phyloP scores from a whole-genome alignment of 179 eudicot genomes.

The Silene coronaria region DNA sequence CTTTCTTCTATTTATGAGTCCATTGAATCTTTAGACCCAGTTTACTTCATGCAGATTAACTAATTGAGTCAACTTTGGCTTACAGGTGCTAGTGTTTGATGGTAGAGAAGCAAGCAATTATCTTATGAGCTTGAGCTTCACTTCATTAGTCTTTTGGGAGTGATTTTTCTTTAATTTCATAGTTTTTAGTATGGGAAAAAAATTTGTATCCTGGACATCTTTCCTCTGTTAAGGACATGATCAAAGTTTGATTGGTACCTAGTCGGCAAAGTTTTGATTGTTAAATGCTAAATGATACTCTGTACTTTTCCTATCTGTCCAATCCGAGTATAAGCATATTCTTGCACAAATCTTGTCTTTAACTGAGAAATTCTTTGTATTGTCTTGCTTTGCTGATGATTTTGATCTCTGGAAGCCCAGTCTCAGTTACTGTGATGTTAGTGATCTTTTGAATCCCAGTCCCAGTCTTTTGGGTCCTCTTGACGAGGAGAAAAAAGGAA shows the following conservation, averaged over 20 bases:
- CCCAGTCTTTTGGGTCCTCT: too few species aligned
- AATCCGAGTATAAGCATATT: neutral
- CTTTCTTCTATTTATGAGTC: neutral
- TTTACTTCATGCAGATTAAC: neutral
- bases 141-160: neutral
- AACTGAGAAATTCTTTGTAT: too few species aligned
- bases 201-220: neutral
- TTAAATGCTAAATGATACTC: neutral
- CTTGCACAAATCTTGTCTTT: neutral
- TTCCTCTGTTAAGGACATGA: neutral
- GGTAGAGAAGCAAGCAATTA: slow-evolving; percentile 3
- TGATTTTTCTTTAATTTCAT: neutral
- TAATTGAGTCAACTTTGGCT: neutral
- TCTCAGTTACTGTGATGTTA: too few species aligned
- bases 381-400: too few species aligned
- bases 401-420: too few species aligned
- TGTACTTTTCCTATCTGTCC: neutral
- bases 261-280: neutral
- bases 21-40: neutral
- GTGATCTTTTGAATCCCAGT: too few species aligned
- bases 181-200: slow-evolving; percentile 6
- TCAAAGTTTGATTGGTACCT: neutral
- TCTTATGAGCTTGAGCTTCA: slow-evolving; percentile 1
- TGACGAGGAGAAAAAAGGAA: too few species aligned
- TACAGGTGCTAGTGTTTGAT: neutral